A percentile compares a stretch with the other conserved stretches of the same genome.
Evolutionary conservation across 352 stramenopile genomes (phyloP).

Genomic region (Phytophthora aleatoria): DNA sequence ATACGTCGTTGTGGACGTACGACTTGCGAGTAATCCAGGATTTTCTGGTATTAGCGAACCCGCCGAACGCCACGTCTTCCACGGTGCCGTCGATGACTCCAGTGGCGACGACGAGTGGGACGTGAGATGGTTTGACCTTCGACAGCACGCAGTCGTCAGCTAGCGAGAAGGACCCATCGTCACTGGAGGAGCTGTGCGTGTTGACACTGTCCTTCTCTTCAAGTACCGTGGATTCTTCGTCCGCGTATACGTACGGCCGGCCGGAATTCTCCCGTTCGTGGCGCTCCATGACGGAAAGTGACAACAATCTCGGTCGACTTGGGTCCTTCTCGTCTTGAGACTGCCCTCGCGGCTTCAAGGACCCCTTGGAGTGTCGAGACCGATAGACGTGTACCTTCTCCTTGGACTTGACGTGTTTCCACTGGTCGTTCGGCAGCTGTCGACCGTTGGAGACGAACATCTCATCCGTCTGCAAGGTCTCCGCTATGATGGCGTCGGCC

Average conservation of each 20-base stretch:
- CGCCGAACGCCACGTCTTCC: constrained; percentile 42
- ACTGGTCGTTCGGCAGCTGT: constrained; percentile 40
- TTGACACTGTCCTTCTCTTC: constrained; percentile 30
- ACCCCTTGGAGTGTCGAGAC: constrained; percentile 34
- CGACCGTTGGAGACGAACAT: constrained; percentile 48
- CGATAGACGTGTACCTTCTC: constrained; percentile 66
- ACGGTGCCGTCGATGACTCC: constrained; percentile 42
- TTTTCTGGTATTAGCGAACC: constrained; percentile 29
- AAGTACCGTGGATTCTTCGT: constrained; percentile 10
- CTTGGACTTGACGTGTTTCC: constrained; percentile 60
- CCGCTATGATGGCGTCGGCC: constrained; percentile 58
- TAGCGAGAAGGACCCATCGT: constrained; percentile 33
- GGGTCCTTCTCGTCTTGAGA: constrained; percentile 34
- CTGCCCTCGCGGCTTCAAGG: constrained; percentile 7
- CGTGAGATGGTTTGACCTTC: constrained; percentile 28
- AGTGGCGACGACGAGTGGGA: constrained; percentile 36
- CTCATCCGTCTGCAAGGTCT: constrained; percentile 60
- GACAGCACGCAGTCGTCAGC: constrained; percentile 30
- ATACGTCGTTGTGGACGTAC: constrained; percentile 43
- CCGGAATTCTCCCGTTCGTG: constrained; percentile 28
- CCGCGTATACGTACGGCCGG: constrained; percentile 30
- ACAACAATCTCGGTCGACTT: constrained; percentile 47
- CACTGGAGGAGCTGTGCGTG: constrained; percentile 40
- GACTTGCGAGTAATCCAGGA: constrained; percentile 34
- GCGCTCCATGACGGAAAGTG: constrained; percentile 39